Base-by-base conservation (phyloP, 1,284 basidiomycete genomes). In the Naganishia albida region DNA sequence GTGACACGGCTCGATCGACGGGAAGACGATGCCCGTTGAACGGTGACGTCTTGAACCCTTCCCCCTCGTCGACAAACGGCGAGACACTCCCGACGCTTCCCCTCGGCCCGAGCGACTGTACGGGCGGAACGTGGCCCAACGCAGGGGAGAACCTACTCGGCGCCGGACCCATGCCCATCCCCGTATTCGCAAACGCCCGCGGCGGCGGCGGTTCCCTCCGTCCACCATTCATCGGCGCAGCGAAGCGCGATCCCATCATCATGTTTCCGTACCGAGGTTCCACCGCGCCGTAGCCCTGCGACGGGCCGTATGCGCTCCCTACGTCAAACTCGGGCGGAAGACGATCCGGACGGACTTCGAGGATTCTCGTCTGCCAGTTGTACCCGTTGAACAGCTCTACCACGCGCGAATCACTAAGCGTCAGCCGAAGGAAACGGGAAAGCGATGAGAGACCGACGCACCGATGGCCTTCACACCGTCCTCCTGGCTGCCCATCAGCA, bases 311-410 rank as follows among this genome's bases (percentile, higher is more conserved):
- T 16, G 43, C 42, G 42, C 56, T 54, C 34, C 46, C 34, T 4
- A 34, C 34, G 34, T 86, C 70, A 78, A 81, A 79, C 71, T 82
- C 81, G 68, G 81, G 80, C 52, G 84, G 84, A 64, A 93, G 81
- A 30, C 91, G 84, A 78, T 95, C 91, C 10, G 88, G 88, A 23
- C 91, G 84, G 34, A 95, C 91, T 78, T 95, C 91, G 26, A 94
- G 85, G 28, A 89, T 85, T n/a, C 91, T 82, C 2, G 89, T 90
- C 78, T 94, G 92, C 91, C 92, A 95, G 39, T 86, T 87, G 76
- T 90, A 93, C 7, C 91, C 91, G 73, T 93, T 90, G 78, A 93
- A 93, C 83, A 91, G 87, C 68, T 90, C 89, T 60, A 42, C 28
- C n/a, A 4, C 26, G 18, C 28, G 18, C n/a, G n/a, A n/a, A n/a